A percentile compares a stretch with the other conserved stretches of the same genome.
Evolutionary conservation across 1,139 yeast species (phyloP).

Genomic region (Protomyces inouyei): DNA sequence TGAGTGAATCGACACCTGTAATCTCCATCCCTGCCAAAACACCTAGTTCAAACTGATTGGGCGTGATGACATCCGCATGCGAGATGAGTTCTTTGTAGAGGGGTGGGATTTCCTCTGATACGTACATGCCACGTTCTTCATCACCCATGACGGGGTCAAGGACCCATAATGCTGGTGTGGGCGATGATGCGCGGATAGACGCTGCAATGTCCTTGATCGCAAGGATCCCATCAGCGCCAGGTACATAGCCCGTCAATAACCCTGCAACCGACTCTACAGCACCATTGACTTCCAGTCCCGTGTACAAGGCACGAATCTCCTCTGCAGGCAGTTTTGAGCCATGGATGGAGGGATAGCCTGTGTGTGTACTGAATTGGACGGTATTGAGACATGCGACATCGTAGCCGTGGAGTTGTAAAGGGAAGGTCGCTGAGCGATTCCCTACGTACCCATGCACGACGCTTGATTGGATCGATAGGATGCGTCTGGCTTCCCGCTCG

Average conservation of each 20-base stretch:
- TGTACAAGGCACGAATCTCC: constrained; percentile 45
- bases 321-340: constrained; percentile 47
- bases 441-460: constrained; percentile 63
- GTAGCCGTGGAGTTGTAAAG: constrained; percentile 74
- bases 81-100: constrained; percentile 54
- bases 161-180: constrained; percentile 47
- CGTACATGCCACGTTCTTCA: constrained; percentile 68
- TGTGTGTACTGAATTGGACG: constrained; percentile 75
- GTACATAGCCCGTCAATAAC: constrained; percentile 67
- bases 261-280: constrained; percentile 51
- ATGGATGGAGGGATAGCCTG: constrained; percentile 55
- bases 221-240: constrained; percentile 51
- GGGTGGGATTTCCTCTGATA: constrained; percentile 61
- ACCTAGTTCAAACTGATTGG: constrained; percentile 89
- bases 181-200: constrained; percentile 35
- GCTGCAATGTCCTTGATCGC: constrained; percentile 48
- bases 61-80: constrained; percentile 66
- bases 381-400: constrained; percentile 78
- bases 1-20: constrained; percentile 43
- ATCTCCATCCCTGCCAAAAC: constrained; percentile 42
- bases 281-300: constrained; percentile 48
- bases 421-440: constrained; percentile 72
- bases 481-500: background rate
- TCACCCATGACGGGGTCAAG: constrained; percentile 96
- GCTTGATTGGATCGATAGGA: constrained; percentile 25